Evolutionary conservation across 164 flowering plant genomes (phyloP).

Genomic region (Vitis cinerea): DNA sequence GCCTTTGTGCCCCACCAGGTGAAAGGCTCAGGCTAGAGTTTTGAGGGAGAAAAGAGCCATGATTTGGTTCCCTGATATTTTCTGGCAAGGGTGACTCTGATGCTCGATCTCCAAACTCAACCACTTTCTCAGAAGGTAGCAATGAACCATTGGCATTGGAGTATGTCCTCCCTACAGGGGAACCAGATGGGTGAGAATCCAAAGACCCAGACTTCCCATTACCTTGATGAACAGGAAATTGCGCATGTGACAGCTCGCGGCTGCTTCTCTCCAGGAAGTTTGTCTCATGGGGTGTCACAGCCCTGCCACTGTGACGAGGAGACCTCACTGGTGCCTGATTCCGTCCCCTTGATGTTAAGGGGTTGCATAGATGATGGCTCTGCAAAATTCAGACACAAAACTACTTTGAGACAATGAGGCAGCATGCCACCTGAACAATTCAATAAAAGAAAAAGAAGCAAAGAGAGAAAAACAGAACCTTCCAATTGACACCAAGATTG

Average conservation of each 20-base stretch:
- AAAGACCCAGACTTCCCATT: slow-evolving; percentile 11
- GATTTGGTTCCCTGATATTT: slow-evolving; percentile 19
- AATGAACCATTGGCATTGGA: slow-evolving; percentile 28
- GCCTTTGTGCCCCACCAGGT: slow-evolving; percentile 10
- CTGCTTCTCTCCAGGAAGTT: slow-evolving; percentile 34
- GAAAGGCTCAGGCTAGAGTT: slow-evolving; percentile 6
- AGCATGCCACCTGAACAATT: slow-evolving; percentile 5
- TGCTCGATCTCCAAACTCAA: slow-evolving; percentile 22
- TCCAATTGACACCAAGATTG: slow-evolving; percentile 5
- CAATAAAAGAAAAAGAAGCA: neutral
- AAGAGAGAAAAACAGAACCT: neutral
- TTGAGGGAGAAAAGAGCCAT: slow-evolving; percentile 7
- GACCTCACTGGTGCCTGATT: slow-evolving; percentile 35
- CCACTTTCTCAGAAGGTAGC: slow-evolving; percentile 32
- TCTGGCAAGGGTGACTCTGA: slow-evolving; percentile 16
- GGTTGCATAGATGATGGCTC: slow-evolving; percentile 57
- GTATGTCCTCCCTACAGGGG: slow-evolving; percentile 19
- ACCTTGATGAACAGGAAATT: slow-evolving; percentile 6
- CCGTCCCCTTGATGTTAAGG: slow-evolving; percentile 46
- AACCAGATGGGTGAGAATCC: slow-evolving; percentile 10
- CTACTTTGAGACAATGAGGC: slow-evolving; percentile 7
- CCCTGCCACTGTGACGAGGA: slow-evolving; percentile 46
- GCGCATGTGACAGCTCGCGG: slow-evolving; percentile 14
- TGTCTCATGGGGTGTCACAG: slow-evolving; percentile 15
- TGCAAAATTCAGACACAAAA: slow-evolving; percentile 34